These are phyloP conservation scores for Candida adriatica DNA, from an alignment of 805 yeast species.

Conservation along the genomic window DNA sequence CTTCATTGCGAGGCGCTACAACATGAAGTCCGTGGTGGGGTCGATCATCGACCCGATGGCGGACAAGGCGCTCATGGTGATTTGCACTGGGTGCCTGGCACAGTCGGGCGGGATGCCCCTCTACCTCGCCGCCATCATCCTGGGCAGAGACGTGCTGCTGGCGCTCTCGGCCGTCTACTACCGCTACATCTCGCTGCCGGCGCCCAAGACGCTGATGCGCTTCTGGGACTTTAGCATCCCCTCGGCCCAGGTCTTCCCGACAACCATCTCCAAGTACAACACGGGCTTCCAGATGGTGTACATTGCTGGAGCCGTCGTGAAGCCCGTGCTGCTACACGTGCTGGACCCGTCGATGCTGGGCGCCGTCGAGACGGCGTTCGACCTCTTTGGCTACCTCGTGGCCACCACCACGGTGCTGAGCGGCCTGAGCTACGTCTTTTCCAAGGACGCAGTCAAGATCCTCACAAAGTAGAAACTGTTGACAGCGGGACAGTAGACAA, in stretches of 20 bases:
- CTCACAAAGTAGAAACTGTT: constrained; percentile 26
- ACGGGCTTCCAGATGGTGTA: constrained; percentile 92
- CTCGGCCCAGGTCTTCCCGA: constrained; percentile 85
- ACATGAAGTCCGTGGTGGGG: constrained; percentile 76
- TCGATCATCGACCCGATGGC: constrained; percentile 94
- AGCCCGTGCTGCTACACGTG: constrained; percentile 40
- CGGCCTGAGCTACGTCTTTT: constrained; percentile 70
- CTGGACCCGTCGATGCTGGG: constrained; percentile 26
- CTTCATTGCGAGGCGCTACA: constrained; percentile 73
- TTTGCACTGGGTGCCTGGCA: constrained; percentile 72
- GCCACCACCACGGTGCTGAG: constrained; percentile 69
- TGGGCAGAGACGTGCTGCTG: constrained; percentile 78
- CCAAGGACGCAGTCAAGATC: constrained; percentile 61
- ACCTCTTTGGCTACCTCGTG: constrained; percentile 44
- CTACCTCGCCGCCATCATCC: constrained; percentile 56
- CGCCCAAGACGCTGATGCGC: constrained; percentile 65
- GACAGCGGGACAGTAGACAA: no score
- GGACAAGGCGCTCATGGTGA: constrained; percentile 84
- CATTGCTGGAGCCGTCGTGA: constrained; percentile 55
- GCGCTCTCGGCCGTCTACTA: constrained; percentile 66
- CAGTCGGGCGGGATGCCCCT: constrained; percentile 65
- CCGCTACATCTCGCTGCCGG: constrained; percentile 66
- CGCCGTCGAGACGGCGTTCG: constrained; percentile 20
- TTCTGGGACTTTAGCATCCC: constrained; percentile 76
- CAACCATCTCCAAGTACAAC: constrained; percentile 77